Percentiles rank a stretch among this genome's conserved stretches.
These are phyloP conservation scores for Phycomyces blakesleeanus DNA, from an alignment of 192 early-diverging fungal genomes.

Conservation along the genomic window DNA sequence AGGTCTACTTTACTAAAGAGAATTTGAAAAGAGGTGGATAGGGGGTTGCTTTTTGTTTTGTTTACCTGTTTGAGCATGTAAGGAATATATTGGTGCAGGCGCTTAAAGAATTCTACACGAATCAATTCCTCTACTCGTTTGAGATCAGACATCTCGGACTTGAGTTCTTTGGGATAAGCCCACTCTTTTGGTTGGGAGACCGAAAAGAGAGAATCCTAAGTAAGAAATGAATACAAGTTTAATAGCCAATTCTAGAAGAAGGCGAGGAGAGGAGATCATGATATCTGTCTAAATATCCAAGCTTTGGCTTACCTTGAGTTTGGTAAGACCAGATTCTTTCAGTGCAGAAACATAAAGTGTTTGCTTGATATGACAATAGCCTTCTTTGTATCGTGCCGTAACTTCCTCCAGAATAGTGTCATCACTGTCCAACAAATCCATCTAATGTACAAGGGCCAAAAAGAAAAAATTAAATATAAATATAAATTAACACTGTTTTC, in stretches of 20 bases:
- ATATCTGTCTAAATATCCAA: neutral
- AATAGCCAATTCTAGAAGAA: too few relatives aligned
- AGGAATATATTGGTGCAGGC: slow-evolving; percentile 50
- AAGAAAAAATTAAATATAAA: neutral
- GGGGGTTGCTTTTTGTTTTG: neutral
- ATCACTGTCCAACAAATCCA: slow-evolving; percentile 41
- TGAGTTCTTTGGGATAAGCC: slow-evolving; percentile 46
- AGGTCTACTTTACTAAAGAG: too few relatives aligned
- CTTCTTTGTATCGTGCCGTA: slow-evolving; percentile 25
- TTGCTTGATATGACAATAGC: slow-evolving; percentile 37
- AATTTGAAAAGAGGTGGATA: neutral
- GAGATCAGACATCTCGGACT: slow-evolving; percentile 49
- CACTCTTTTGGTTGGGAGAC: slow-evolving; percentile 40
- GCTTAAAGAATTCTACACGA: slow-evolving; percentile 51
- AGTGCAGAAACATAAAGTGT: slow-evolving; percentile 37
- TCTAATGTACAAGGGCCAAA: slow-evolving; percentile 20
- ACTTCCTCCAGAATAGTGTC: slow-evolving; percentile 27
- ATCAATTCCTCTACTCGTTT: slow-evolving; percentile 57
- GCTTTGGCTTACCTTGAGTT: slow-evolving; percentile 24
- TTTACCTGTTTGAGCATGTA: slow-evolving; percentile 46
- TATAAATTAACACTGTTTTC: neutral
- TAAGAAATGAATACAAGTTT: neutral
- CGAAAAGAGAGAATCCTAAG: slow-evolving; percentile 27
- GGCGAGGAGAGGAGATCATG: too few relatives aligned
- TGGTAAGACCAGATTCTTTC: slow-evolving; percentile 11